These are phyloP conservation scores for Larix kaempferi DNA, from an alignment of 75 land plant genomes.

Conservation along the genomic window DNA sequence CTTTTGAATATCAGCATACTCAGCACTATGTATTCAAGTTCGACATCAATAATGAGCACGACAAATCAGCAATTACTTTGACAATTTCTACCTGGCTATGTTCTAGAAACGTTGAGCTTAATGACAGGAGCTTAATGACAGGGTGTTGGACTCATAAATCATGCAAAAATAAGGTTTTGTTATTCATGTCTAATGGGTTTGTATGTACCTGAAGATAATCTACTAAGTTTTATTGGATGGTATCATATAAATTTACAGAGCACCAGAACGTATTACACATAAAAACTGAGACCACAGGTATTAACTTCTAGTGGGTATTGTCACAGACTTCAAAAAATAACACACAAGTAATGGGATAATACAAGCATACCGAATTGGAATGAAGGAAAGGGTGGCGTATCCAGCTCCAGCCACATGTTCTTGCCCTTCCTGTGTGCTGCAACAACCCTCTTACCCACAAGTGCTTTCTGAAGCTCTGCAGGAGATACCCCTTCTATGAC, in stretches of 20 bases:
- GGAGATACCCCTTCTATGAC: constrained; percentile 81
- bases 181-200: neutral
- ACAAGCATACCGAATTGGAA: constrained; percentile 75
- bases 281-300: neutral
- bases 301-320: neutral
- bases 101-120: neutral
- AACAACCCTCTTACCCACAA: constrained; percentile 66
- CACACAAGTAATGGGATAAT: neutral
- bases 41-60: too few relatives aligned
- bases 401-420: constrained; percentile 91
- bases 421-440: constrained; percentile 87
- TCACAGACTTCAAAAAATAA: too few relatives aligned
- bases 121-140: neutral
- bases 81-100: too few relatives aligned
- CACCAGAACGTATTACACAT: neutral
- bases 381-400: constrained; percentile 85
- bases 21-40: too few relatives aligned
- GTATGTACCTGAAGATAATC: neutral
- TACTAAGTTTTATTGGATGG: neutral
- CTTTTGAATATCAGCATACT: too few relatives aligned
- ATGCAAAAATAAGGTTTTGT: neutral
- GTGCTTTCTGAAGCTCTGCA: constrained; percentile 54
- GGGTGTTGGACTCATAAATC: too few relatives aligned
- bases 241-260: neutral
- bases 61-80: too few relatives aligned